These are phyloP conservation scores for Silene coronaria DNA, from an alignment of 179 eudicot genomes.

Conservation along the genomic window DNA sequence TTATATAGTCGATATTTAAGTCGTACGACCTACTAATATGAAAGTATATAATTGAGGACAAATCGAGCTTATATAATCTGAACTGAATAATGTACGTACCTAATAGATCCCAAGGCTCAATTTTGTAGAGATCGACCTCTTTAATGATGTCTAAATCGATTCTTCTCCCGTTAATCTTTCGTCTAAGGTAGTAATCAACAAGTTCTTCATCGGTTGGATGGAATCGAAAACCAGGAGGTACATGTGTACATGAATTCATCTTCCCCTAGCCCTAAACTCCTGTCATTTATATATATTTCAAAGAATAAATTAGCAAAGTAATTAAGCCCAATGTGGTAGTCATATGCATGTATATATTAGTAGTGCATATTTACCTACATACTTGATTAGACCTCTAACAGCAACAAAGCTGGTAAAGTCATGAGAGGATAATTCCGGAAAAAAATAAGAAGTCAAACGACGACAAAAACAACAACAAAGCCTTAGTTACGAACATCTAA, in stretches of 20 bases:
- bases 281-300: background rate
- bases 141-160: conserved; percentile 64
- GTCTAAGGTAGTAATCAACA: conserved; percentile 71
- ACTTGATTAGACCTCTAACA: too few relatives aligned
- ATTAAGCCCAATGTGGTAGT: too few relatives aligned
- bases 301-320: background rate
- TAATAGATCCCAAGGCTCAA: conserved; percentile 82
- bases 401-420: too few relatives aligned
- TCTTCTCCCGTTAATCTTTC: conserved; percentile 46
- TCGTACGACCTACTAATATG: too few relatives aligned
- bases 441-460: background rate
- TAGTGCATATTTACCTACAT: too few relatives aligned
- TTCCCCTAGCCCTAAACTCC: conserved; percentile 16
- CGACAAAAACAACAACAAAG: background rate
- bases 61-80: too few relatives aligned
- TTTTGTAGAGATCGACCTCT: conserved; percentile 76
- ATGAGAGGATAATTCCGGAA: background rate
- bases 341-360: too few relatives aligned
- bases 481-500: background rate
- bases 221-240: conserved; percentile 80
- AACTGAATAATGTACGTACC: conserved; percentile 12
- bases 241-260: conserved; percentile 50
- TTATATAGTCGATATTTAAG: too few relatives aligned
- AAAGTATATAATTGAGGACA: too few relatives aligned
- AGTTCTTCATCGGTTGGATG: conserved; percentile 84